Conservation (phyloP, 257 asterid species). For the Fraxinus anomala region DNA sequence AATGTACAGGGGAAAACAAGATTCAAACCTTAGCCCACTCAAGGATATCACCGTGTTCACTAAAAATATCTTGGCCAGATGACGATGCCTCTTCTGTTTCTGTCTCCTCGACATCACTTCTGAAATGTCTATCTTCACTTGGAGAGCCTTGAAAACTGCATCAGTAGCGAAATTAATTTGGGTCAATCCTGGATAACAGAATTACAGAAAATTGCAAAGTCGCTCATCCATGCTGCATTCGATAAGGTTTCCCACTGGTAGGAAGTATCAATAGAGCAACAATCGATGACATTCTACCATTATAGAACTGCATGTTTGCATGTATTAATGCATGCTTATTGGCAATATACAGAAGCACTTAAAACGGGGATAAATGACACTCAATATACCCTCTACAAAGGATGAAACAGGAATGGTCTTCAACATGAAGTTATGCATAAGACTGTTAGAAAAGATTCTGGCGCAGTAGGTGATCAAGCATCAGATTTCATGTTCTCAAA, state of each 20-base stretch:
- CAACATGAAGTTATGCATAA: neutral
- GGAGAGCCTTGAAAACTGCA: conserved; percentile 88
- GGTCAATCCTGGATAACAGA: conserved; percentile 2
- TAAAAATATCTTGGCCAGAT: conserved; percentile 82
- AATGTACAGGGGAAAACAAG: conserved; percentile 16
- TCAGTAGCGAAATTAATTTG: conserved; percentile 13
- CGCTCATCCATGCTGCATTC: conserved; percentile 4
- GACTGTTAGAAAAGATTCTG: neutral
- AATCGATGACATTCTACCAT: neutral
- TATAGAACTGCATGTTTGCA: conserved; percentile 8
- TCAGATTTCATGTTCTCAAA: conserved; percentile 5
- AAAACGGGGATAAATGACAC: conserved; percentile 7
- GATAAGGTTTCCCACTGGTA: neutral
- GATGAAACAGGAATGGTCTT: neutral
- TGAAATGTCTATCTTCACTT: conserved; percentile 69
- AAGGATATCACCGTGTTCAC: conserved; percentile 79
- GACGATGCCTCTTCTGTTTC: conserved; percentile 89
- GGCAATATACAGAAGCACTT: conserved; percentile 2
- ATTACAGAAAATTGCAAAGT: conserved; percentile 21
- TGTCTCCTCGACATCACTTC: conserved; percentile 73
- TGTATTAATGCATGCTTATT: conserved; percentile 7
- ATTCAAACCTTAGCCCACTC: conserved; percentile 93
- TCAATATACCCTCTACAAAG: conserved; percentile 11
- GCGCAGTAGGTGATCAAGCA: conserved; percentile 15
- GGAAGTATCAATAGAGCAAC: neutral